phyloP scores from a whole-genome alignment of 306 rosid species.

The Lathyrus aphaca region DNA sequence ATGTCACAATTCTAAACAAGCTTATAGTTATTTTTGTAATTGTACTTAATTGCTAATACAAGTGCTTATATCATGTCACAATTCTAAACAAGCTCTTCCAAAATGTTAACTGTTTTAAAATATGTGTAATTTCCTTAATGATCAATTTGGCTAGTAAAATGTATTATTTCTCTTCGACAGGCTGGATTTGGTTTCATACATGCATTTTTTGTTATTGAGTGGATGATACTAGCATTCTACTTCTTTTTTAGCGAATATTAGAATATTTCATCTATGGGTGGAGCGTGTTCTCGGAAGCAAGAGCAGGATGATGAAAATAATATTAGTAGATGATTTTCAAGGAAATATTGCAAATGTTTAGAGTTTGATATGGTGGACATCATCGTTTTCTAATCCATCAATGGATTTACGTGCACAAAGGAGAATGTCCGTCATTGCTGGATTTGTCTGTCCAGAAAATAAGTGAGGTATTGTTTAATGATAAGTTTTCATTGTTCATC shows the following conservation, averaged over 20 bases:
- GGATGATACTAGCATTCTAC: too few relatives aligned
- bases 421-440: slow-evolving; percentile 70
- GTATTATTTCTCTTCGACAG: slow-evolving; percentile 36
- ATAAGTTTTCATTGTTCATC: slow-evolving; percentile 5
- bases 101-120: too few relatives aligned
- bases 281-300: too few relatives aligned
- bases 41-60: too few relatives aligned
- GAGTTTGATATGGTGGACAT: slow-evolving; percentile 85
- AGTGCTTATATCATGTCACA: too few relatives aligned
- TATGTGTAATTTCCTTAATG: slow-evolving; percentile 26
- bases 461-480: slow-evolving; percentile 56
- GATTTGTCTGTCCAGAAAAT: slow-evolving; percentile 67
- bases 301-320: slow-evolving; percentile 61
- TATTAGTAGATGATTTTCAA: slow-evolving; percentile 51
- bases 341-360: slow-evolving; percentile 73
- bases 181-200: too few relatives aligned
- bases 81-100: too few relatives aligned
- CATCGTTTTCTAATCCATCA: slow-evolving; percentile 65
- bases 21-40: too few relatives aligned
- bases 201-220: too few relatives aligned
- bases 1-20: too few relatives aligned
- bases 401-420: slow-evolving; percentile 52
- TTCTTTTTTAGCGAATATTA: too few relatives aligned
- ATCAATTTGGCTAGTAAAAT: slow-evolving; percentile 39
- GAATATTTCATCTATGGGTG: too few relatives aligned